Base-by-base conservation (phyloP, 225 moss, liverwort and hornwort species). In the Sphagnum contortum region DNA sequence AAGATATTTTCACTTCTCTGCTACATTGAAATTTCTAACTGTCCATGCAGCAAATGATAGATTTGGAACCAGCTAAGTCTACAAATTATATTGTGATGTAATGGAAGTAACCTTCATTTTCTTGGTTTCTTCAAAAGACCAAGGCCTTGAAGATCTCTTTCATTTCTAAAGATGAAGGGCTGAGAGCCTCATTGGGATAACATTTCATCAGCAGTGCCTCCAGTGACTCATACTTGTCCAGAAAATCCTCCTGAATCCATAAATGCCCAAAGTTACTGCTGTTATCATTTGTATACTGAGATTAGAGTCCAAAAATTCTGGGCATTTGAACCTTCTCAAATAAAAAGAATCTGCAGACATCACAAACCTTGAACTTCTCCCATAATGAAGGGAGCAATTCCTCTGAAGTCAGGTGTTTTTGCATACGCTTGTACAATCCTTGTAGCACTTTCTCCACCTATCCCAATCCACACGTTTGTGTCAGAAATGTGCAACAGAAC, bases 391-490 rank as follows among this genome's bases (percentile, higher is more conserved):
- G 93, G 56, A 98, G 91, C 12, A 98, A 81, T 76, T 98, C 98
- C 67, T 91, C 98, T 5, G 93, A 98, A 46, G 89, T 93, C 29
- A 98, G 91, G 76, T 88, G 79, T 80, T 91, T 93, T 72, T 98
- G 93, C 98, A 98, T 93, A 47, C 98, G 89, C 76, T 91, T 93
- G 65, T 98, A 89, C 91, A 93, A 89, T 57, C 80, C 87, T 72
- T 85, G 79, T 72, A 98, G 69, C 45, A 91, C 76, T 65, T 87
- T 98, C 48, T 98, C 98, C 64, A 98, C 98, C 98, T 98, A 70
- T 70, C 48, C 45, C 60, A 56, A 45, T 3, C 45, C 49, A n/a
- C 77, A 72, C 5, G n/a, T 29, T 45, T 7, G 12, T n/a, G 49
- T 10, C 10, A 49, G 62, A 4, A 49, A 48, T 3, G 5, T 12